Percentiles rank a stretch among this genome's conserved stretches.
These are phyloP conservation scores for Pseudognaphalium luteoalbum DNA, from an alignment of 129 eudicot genomes.

Conservation along the genomic window DNA sequence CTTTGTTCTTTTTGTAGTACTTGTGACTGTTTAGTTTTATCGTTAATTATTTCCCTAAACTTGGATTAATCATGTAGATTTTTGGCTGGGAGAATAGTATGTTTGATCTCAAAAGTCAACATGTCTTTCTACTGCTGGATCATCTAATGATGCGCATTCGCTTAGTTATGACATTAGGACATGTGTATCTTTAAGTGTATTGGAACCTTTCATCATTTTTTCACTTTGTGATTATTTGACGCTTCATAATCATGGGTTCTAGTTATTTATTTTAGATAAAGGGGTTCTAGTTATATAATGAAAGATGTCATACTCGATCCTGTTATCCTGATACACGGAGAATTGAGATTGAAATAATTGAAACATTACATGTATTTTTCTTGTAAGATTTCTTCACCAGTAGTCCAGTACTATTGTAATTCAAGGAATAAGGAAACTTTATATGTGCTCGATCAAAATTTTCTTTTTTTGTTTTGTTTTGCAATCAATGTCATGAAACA, in stretches of 20 bases:
- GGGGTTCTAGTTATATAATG: slow-evolving; percentile 3
- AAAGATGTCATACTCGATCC: neutral
- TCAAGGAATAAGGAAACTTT: neutral
- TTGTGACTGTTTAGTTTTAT: neutral
- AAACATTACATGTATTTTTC: neutral
- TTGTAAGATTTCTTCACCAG: slow-evolving; percentile 11
- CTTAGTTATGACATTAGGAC: neutral
- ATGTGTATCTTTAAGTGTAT: neutral
- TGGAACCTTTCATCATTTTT: slow-evolving; percentile 9
- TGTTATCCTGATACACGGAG: neutral
- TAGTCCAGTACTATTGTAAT: neutral
- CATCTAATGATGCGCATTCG: neutral
- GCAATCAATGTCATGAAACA: neutral
- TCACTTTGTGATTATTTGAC: neutral
- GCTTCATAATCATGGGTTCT: neutral
- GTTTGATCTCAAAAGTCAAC: slow-evolving; percentile 13
- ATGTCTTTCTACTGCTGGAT: neutral
- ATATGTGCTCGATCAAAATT: neutral
- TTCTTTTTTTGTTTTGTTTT: slow-evolving; percentile 6
- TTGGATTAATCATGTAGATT: neutral
- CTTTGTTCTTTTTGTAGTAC: neutral
- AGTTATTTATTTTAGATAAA: no score
- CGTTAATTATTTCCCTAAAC: neutral
- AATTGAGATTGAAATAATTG: neutral
- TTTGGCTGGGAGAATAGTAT: neutral